phyloP scores from a whole-genome alignment of 106 monocot species.

The Dendrobium catenatum region DNA sequence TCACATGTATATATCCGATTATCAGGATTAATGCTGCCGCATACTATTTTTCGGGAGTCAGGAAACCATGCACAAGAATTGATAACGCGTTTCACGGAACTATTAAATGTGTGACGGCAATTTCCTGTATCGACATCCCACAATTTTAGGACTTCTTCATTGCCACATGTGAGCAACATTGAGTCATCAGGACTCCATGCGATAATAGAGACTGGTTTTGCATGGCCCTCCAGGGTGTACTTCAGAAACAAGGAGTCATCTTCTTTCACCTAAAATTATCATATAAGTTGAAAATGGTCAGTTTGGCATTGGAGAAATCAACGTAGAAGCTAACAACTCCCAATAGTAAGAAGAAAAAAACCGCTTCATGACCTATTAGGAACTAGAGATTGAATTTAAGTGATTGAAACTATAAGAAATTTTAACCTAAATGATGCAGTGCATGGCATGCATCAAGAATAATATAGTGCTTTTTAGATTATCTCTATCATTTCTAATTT shows the following conservation, averaged over 20 bases:
- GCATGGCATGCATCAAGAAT: too few relatives aligned
- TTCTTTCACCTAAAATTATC: slow-evolving; percentile 46
- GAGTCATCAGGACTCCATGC: slow-evolving; percentile 80
- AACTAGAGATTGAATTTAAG: neutral
- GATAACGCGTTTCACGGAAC: slow-evolving; percentile 20
- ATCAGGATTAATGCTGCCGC: slow-evolving; percentile 50
- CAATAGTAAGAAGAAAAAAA: neutral
- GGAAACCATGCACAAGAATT: slow-evolving; percentile 81
- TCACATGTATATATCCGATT: slow-evolving; percentile 59
- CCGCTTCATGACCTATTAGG: neutral
- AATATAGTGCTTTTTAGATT: too few relatives aligned
- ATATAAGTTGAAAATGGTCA: slow-evolving; percentile 1
- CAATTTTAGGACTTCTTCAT: slow-evolving; percentile 46
- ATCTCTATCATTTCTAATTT: too few relatives aligned
- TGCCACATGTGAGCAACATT: slow-evolving; percentile 70
- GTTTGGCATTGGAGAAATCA: neutral
- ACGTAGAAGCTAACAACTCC: neutral
- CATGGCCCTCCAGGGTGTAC: slow-evolving; percentile 45
- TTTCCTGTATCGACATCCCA: slow-evolving; percentile 54
- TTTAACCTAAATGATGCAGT: too few relatives aligned
- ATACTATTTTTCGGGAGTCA: slow-evolving; percentile 54
- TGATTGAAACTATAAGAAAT: neutral
- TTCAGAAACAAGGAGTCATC: slow-evolving; percentile 44
- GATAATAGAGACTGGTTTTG: slow-evolving; percentile 53
- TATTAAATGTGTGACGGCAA: slow-evolving; percentile 32